These are phyloP conservation scores for Lactarius vividus DNA, from an alignment of 768 basidiomycete genomes.

Conservation along the genomic window DNA sequence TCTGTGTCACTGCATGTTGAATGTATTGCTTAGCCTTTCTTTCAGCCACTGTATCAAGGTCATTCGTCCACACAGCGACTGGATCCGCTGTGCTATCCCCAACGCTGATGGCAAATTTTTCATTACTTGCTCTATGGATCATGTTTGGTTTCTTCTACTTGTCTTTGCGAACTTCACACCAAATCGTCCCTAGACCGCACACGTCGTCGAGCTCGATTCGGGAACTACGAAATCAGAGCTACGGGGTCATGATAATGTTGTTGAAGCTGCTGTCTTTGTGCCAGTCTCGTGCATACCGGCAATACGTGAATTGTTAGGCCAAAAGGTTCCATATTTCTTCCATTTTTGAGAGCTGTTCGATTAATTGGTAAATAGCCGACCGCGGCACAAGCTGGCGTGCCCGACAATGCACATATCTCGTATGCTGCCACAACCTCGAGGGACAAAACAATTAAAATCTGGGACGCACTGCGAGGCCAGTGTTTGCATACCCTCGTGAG, in stretches of 20 bases:
- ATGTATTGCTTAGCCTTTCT: neutral
- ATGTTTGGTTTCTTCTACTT: conserved; percentile 37
- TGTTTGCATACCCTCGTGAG: conserved; percentile 49
- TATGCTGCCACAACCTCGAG: conserved; percentile 52
- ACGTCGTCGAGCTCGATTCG: conserved; percentile 47
- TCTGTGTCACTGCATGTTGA: neutral
- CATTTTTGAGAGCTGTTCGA: neutral
- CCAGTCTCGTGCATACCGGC: conserved; percentile 43
- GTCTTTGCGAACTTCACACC: neutral
- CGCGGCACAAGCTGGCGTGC: conserved; percentile 31
- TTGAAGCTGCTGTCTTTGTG: conserved; percentile 52
- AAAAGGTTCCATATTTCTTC: conserved; percentile 34
- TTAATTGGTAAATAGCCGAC: conserved; percentile 26
- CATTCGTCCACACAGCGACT: conserved; percentile 50
- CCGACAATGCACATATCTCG: conserved; percentile 37
- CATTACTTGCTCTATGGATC: conserved; percentile 52
- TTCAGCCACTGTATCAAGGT: conserved; percentile 51
- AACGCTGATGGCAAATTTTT: conserved; percentile 45
- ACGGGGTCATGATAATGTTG: conserved; percentile 54
- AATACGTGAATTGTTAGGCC: conserved; percentile 47
- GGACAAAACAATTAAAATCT: conserved; percentile 54
- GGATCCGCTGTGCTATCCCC: conserved; percentile 45
- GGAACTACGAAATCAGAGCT: conserved; percentile 53
- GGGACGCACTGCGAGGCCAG: conserved; percentile 50
- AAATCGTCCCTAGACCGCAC: conserved; percentile 42